Percentiles rank a stretch among this genome's conserved stretches.
Conservation (phyloP, 2,329 filamentous ascomycete genomes). For the Penicillium sclerotiorum region DNA sequence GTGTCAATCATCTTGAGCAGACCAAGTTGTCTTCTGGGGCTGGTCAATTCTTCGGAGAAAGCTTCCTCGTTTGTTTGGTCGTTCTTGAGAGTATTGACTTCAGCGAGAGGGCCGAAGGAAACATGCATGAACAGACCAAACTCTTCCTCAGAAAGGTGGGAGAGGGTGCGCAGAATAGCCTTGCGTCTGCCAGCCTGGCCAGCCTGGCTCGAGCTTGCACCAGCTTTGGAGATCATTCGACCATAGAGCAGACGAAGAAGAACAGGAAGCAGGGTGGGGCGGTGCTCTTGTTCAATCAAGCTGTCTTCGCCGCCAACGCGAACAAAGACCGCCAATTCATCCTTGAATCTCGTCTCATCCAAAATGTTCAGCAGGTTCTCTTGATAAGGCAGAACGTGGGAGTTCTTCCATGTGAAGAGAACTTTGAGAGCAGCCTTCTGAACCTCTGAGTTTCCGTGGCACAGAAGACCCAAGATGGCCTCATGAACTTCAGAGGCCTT, state of each 20-base stretch:
- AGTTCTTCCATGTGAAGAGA: slow-evolving; percentile 85
- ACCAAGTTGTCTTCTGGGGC: slow-evolving; percentile 80
- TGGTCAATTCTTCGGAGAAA: slow-evolving; percentile 63
- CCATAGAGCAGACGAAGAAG: slow-evolving; percentile 87
- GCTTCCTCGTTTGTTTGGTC: slow-evolving; percentile 53
- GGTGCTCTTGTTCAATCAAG: slow-evolving; percentile 73
- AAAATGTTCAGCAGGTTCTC: slow-evolving; percentile 84
- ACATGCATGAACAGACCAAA: slow-evolving; percentile 82
- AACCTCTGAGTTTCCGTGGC: slow-evolving; percentile 87
- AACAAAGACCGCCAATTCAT: slow-evolving; percentile 88
- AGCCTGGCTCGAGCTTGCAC: slow-evolving; percentile 73
- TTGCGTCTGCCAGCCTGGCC: slow-evolving; percentile 79
- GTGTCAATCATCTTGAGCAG: slow-evolving; percentile 89
- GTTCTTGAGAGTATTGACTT: slow-evolving; percentile 61
- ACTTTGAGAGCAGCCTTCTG: slow-evolving; percentile 84
- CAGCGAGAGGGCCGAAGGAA: slow-evolving; percentile 70
- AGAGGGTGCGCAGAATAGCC: slow-evolving; percentile 73
- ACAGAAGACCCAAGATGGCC: slow-evolving; percentile 72
- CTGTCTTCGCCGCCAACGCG: slow-evolving; percentile 67
- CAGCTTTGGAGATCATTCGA: slow-evolving; percentile 79
- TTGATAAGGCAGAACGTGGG: slow-evolving; percentile 73
- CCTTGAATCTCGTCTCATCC: slow-evolving; percentile 88
- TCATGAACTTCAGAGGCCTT: slow-evolving; percentile 74
- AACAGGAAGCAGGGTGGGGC: slow-evolving; percentile 76
- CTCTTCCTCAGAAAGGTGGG: slow-evolving; percentile 73